phyloP scores from a whole-genome alignment of 1,139 yeast genomes.

The Pneumocystis jirovecii region DNA sequence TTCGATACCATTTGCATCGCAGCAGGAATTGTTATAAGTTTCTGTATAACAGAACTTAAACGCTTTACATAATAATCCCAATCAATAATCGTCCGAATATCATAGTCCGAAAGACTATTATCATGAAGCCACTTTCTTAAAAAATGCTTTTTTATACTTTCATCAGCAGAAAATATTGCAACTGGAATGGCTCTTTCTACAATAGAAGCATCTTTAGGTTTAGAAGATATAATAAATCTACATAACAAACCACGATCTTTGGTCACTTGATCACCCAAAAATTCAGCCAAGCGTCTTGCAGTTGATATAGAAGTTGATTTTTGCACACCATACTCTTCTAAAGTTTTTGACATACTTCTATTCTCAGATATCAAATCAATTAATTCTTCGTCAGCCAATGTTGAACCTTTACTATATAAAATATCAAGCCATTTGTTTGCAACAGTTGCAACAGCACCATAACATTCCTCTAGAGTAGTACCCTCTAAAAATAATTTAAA shows the following conservation, averaged over 20 bases:
- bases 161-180: slow-evolving; percentile 80
- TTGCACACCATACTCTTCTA: slow-evolving; percentile 77
- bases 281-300: slow-evolving; percentile 83
- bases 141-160: slow-evolving; percentile 42
- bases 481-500: slow-evolving; percentile 88
- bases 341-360: slow-evolving; percentile 83
- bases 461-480: slow-evolving; percentile 58
- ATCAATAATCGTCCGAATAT: slow-evolving; percentile 77
- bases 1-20: slow-evolving; percentile 80
- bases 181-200: slow-evolving; percentile 96
- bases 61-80: slow-evolving; percentile 91
- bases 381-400: slow-evolving; percentile 85
- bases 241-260: slow-evolving; percentile 94
- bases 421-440: slow-evolving; percentile 96
- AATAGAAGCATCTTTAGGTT: slow-evolving; percentile 76
- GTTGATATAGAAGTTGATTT: slow-evolving; percentile 94
- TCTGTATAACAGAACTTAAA: slow-evolving; percentile 82
- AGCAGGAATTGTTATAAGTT: slow-evolving; percentile 93
- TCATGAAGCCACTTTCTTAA: slow-evolving; percentile 80
- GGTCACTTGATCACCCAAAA: slow-evolving; percentile 93
- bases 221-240: slow-evolving; percentile 77
- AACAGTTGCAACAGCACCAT: slow-evolving; percentile 75
- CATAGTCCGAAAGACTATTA: slow-evolving; percentile 62
- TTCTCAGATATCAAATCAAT: slow-evolving; percentile 92
- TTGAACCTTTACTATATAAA: slow-evolving; percentile 68